phyloP scores from a whole-genome alignment of 2,329 filamentous ascomycete genomes.

The Colletotrichum musae region DNA sequence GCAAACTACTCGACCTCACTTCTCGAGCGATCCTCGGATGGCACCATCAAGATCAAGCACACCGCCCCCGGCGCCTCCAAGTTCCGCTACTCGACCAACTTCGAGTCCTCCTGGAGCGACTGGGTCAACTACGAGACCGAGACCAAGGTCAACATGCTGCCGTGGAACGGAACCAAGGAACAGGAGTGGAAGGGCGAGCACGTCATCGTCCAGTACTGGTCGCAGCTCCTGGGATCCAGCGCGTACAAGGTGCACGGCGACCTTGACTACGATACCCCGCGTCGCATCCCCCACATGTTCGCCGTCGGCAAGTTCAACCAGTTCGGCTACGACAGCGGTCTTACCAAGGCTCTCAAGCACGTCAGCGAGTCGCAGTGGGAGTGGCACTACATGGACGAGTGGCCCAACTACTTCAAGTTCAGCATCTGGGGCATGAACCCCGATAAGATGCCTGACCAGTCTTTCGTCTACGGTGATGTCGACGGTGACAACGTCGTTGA shows the following conservation, averaged over 20 bases:
- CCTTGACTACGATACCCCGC: constrained; percentile 53
- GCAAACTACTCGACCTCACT: constrained; percentile 60
- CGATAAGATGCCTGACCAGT: constrained; percentile 73
- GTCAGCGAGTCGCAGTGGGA: constrained; percentile 67
- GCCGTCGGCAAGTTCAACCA: constrained; percentile 75
- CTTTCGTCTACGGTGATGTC: constrained; percentile 70
- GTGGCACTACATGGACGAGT: constrained; percentile 74
- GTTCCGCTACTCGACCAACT: constrained; percentile 76
- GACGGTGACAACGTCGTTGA: constrained; percentile 73
- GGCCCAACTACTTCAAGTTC: constrained; percentile 73
- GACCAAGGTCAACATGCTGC: constrained; percentile 62
- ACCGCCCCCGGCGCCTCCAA: constrained; percentile 74
- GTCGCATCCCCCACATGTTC: constrained; percentile 74
- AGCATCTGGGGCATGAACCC: constrained; percentile 78
- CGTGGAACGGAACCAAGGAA: constrained; percentile 70
- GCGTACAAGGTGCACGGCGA: constrained; percentile 74
- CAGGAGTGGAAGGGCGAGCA: constrained; percentile 75
- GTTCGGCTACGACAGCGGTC: constrained; percentile 74
- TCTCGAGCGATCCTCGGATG: constrained; percentile 55
- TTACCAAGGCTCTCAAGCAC: constrained; percentile 67
- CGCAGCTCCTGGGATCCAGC: constrained; percentile 69
- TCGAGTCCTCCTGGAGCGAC: constrained; percentile 70
- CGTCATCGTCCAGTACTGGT: constrained; percentile 77
- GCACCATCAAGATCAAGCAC: constrained; percentile 64
- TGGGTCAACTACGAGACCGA: constrained; percentile 70